Evolutionary conservation across 2,329 filamentous ascomycete species (phyloP), one percentile per base, ranked within the genome.

Genomic region (Fusarium annulatum): DNA sequence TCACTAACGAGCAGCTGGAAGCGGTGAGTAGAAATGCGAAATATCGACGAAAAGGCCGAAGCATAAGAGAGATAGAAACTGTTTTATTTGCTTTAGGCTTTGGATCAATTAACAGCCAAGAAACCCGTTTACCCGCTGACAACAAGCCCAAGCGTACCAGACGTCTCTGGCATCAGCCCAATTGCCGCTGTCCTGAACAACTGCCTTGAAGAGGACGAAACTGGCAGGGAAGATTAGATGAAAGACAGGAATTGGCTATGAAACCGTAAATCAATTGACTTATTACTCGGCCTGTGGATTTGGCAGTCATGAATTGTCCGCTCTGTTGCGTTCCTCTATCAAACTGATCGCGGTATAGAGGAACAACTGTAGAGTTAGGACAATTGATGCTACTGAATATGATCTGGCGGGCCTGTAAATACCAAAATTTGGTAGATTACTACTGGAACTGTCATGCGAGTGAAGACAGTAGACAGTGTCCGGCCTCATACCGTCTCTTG

Each of bases 231-330:
- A n/a, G 6, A 48, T 14, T 3, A 8, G 2, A 30, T 1, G 5
- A 16, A 34, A n/a, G 7, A 23, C 2, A 8, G 0, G 1, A 2
- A 28, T 30, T 30, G 28, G 28, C 9, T 30, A 30, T 30, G 28
- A 30, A 30, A 30, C 6, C 26, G 26, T 2, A 21, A 3, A 3
- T 6, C 1, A 5, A 9, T 14, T 2, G 12, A 3, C 0, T 0
- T 3, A 7, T 18, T 1, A 9, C 18, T 38, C 34, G 18, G 18
- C 12, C 18, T 42, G 4, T 4, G 10, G 3, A n/a, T 16, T 41
- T n/a, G 46, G n/a, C 4, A n/a, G 7, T 42, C 41, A 18, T 8
- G 21, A 10, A 9, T 51, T 36, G 45, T 26, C 28, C 41, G 45
- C 55, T 18, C 15, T 26, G 14, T 14, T 39, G 28, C 14, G 26